Evolutionary conservation across 2,329 filamentous ascomycete genomes (phyloP).

Genomic region (Aciculosporium take): DNA sequence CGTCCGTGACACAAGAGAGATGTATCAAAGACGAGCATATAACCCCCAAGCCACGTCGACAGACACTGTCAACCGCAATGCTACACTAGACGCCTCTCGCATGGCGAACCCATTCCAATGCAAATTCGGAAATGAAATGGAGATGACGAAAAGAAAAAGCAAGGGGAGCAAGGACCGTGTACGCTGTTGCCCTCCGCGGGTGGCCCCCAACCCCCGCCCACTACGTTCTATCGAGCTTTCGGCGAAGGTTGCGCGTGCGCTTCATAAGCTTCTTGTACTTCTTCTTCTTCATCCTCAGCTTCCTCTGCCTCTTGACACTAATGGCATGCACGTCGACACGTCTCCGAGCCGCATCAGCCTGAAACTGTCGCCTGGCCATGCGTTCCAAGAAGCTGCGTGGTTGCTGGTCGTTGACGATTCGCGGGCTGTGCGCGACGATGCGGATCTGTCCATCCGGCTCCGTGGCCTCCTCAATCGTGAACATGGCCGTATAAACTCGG

Average conservation of each 20-base stretch:
- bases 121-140: too few species aligned
- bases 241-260: slow-evolving; percentile 73
- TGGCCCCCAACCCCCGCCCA: slow-evolving; percentile 10
- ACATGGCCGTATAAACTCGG: slow-evolving; percentile 48
- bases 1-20: too few species aligned
- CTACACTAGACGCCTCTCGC: slow-evolving; percentile 18
- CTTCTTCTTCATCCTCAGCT: slow-evolving; percentile 99
- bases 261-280: slow-evolving; percentile 99
- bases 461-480: slow-evolving; percentile 53
- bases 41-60: slow-evolving; percentile 12
- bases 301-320: slow-evolving; percentile 81
- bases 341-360: slow-evolving; percentile 39
- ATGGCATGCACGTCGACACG: slow-evolving; percentile 59
- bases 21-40: too few species aligned
- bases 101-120: too few species aligned
- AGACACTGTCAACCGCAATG: slow-evolving; percentile 15
- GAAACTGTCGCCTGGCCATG: slow-evolving; percentile 49
- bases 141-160: slow-evolving; percentile 11
- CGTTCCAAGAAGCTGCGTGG: slow-evolving; percentile 53
- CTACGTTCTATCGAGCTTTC: slow-evolving; percentile 62
- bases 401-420: slow-evolving; percentile 36
- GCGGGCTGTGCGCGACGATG: slow-evolving; percentile 46
- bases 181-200: too few species aligned
- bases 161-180: slow-evolving; percentile 10
- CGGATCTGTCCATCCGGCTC: slow-evolving; percentile 45